These are phyloP conservation scores for Chlorella sorokiniana DNA, from an alignment of 139 green algal genomes.

Conservation along the genomic window DNA sequence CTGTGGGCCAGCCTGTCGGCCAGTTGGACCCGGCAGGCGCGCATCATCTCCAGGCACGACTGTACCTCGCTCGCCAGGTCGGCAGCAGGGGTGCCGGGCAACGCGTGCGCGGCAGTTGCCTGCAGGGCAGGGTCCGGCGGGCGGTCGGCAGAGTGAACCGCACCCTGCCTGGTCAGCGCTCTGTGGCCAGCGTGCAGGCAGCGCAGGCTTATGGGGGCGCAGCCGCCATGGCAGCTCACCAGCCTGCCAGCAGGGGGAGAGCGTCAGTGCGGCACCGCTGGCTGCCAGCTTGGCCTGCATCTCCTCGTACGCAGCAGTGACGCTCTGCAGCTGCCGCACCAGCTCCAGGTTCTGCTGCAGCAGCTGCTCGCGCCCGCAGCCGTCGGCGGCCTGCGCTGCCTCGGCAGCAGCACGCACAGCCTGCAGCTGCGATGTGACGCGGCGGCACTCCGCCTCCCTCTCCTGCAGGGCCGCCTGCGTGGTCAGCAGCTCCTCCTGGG, in stretches of 20 bases:
- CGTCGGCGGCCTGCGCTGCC: neutral
- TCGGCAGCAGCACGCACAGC: neutral
- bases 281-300: conserved; percentile 20
- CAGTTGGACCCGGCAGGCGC: conserved; percentile 11
- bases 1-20: conserved; percentile 51
- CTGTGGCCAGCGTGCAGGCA: too few species aligned
- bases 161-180: too few species aligned
- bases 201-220: too few species aligned
- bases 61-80: conserved; percentile 26
- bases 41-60: conserved; percentile 31
- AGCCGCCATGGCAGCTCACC: conserved; percentile 3
- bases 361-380: neutral
- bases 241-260: neutral
- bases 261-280: neutral
- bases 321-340: conserved; percentile 14
- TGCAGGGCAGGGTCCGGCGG: neutral
- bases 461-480: conserved; percentile 32
- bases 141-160: too few species aligned
- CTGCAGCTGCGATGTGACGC: conserved; percentile 2
- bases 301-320: conserved; percentile 12
- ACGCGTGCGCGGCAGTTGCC: conserved; percentile 5
- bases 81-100: conserved; percentile 10
- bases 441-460: conserved; percentile 24
- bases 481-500: conserved; percentile 29
- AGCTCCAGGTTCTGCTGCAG: conserved; percentile 29